Base-by-base conservation (phyloP, 2,329 filamentous ascomycete species). In the Aspergillus aculeatinus region DNA sequence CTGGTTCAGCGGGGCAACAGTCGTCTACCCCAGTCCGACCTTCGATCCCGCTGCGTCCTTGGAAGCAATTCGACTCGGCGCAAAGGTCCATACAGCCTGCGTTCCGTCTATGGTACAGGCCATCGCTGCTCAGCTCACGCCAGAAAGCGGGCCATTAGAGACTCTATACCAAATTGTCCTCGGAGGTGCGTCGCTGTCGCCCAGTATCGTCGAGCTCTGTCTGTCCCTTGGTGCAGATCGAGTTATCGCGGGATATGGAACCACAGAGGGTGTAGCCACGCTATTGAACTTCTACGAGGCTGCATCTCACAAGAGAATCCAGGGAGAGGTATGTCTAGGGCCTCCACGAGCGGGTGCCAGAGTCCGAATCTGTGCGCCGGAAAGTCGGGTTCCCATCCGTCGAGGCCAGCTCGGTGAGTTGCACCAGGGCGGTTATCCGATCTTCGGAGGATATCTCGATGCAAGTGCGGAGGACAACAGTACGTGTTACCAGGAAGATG, bases 61-160 rank as follows among this genome's bases (percentile, higher is more conserved):
- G 16, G 21, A 55, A 33, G 44, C 33, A 19, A 31, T 59, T 19
- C 19, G 21, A n/a, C 14, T 47, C 16, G 44, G 29, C 14, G 4
- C 21, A 6, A 55, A 55, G 21, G 52, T 55, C 9, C 31, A 55
- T n/a, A 33, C 55, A 25, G 51, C 57, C 11, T 59, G 57, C 39
- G 57, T 59, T 12, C 57, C 57, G 19, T 55, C 57, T 7, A 59
- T 55, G 57, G n/a, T 59, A 10, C 51, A 59, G 50, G 51, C 39
- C 16, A 44, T 44, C 51, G 31, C 19, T 50, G 25, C 42, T 11
- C 16, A 52, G 35, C 23, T 52, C n/a, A 23, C 29, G 16, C 6
- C 50, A 19, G 35, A 35, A 3, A 52, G 27, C 50, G 27, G 16
- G 3, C 19, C 25, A 16, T 6, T 35, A 12, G 21, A n/a, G 25